phyloP scores from a whole-genome alignment of 2,329 filamentous ascomycete species.

The Hymenoscyphus fructigenus region DNA sequence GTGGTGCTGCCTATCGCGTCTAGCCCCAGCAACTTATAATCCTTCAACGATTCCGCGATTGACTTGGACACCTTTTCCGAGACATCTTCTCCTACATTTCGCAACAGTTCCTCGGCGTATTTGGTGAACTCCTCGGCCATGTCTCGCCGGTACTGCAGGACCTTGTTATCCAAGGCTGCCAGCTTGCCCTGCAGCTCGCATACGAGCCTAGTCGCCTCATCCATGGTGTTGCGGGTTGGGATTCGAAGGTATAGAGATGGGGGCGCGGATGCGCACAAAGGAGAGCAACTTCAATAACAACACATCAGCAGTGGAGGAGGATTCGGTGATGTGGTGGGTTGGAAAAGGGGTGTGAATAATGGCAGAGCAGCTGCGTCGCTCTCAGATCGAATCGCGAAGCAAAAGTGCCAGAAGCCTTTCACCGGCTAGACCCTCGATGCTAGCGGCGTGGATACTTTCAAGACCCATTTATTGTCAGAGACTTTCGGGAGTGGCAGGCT shows the following conservation, averaged over 20 bases:
- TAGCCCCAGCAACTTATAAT: constrained; percentile 31
- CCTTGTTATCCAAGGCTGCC: constrained; percentile 56
- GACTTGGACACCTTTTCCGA: constrained; percentile 48
- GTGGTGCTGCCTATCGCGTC: constrained; percentile 11
- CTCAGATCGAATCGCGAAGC: neutral
- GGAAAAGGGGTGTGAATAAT: neutral
- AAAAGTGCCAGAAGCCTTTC: neutral
- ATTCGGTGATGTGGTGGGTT: neutral
- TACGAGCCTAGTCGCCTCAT: constrained; percentile 48
- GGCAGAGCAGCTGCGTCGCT: neutral
- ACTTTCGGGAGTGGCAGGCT: neutral
- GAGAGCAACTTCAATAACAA: neutral
- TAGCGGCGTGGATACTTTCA: neutral
- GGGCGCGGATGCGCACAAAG: neutral
- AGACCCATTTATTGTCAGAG: neutral
- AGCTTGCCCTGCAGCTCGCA: constrained; percentile 33
- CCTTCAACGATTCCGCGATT: constrained; percentile 34
- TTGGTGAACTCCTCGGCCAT: constrained; percentile 57
- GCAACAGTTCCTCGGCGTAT: constrained; percentile 52
- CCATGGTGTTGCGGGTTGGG: constrained; percentile 38
- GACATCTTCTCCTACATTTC: constrained; percentile 46
- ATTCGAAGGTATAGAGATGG: neutral
- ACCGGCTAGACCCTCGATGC: neutral
- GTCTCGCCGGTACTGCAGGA: constrained; percentile 55
- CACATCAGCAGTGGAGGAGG: neutral